Percentiles rank a stretch among this genome's conserved stretches.
phyloP scores from a whole-genome alignment of 83 land plant genomes.

The Isoetes engelmannii region DNA sequence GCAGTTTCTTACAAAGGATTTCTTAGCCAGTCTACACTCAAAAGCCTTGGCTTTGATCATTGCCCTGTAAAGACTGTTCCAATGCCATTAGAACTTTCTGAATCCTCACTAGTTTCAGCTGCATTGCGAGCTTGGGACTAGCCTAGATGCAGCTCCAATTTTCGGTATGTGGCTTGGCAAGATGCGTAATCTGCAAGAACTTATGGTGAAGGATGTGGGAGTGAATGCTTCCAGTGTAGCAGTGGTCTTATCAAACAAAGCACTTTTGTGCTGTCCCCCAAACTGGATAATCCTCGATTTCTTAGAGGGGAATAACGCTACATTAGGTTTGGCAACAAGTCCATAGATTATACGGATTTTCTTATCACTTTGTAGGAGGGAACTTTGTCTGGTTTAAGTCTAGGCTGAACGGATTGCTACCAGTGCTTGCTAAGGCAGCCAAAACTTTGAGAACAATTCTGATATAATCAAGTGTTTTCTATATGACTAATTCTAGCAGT shows the following conservation, averaged over 20 bases:
- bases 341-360: too few relatives aligned
- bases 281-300: too few relatives aligned
- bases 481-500: too few relatives aligned
- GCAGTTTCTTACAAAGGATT: constrained; percentile 5
- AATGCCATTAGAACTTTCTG: constrained; percentile 1
- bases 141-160: constrained; percentile 6
- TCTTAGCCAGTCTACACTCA: background rate
- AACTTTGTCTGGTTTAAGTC: too few relatives aligned
- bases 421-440: too few relatives aligned
- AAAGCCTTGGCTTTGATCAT: constrained; percentile 11
- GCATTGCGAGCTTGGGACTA: constrained; percentile 3
- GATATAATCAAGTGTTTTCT: too few relatives aligned
- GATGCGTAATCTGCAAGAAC: constrained; percentile 9
- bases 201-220: constrained; percentile 12
- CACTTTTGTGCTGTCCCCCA: too few relatives aligned
- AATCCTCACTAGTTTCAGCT: constrained; percentile 4
- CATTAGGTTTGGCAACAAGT: too few relatives aligned
- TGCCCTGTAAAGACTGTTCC: constrained; percentile 1
- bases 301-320: too few relatives aligned
- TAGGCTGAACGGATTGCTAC: too few relatives aligned
- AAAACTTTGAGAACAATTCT: too few relatives aligned
- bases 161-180: constrained; percentile 20
- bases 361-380: too few relatives aligned
- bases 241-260: constrained; percentile 10
- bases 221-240: constrained; percentile 12